Percentiles rank a stretch among this genome's conserved stretches.
These are phyloP conservation scores for Cyclostephanos tholiformis DNA, from an alignment of 108 stramenopile species.

Conservation along the genomic window DNA sequence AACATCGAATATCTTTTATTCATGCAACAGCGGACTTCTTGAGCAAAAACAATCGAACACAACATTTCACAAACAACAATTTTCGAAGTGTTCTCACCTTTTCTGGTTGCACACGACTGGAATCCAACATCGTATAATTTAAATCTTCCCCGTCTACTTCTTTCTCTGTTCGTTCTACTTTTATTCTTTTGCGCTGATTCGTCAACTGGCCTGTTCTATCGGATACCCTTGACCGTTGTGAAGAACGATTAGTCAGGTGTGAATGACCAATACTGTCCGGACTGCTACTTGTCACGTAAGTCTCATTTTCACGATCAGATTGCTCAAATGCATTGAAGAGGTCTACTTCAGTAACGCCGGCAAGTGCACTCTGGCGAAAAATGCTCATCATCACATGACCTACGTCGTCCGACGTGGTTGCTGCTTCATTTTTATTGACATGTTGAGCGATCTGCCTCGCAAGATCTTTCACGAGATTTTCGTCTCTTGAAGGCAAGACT, in stretches of 20 bases:
- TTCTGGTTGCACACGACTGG: constrained; percentile 1
- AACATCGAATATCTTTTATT: background rate
- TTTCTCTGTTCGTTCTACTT: background rate
- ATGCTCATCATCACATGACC: background rate
- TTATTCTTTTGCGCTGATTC: constrained; percentile 1
- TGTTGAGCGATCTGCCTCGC: background rate
- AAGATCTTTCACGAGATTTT: background rate
- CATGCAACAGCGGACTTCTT: background rate
- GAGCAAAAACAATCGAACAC: background rate
- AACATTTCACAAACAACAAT: background rate
- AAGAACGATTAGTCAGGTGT: background rate
- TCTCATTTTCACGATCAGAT: background rate
- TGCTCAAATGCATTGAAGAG: constrained; percentile 3
- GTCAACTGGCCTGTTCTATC: background rate
- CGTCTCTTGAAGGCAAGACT: too few relatives aligned
- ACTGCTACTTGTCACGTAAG: background rate
- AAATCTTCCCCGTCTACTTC: background rate
- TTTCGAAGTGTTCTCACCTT: background rate
- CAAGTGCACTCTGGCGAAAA: background rate
- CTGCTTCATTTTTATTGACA: background rate
- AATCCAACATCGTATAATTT: background rate
- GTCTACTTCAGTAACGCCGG: background rate
- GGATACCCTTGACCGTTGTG: background rate
- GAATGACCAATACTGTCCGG: background rate
- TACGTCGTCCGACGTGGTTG: background rate